Evolutionary conservation across 768 basidiomycete genomes (phyloP), one percentile per base, ranked within the genome.

Genomic region (Porphyrellus cyaneotinctus): DNA sequence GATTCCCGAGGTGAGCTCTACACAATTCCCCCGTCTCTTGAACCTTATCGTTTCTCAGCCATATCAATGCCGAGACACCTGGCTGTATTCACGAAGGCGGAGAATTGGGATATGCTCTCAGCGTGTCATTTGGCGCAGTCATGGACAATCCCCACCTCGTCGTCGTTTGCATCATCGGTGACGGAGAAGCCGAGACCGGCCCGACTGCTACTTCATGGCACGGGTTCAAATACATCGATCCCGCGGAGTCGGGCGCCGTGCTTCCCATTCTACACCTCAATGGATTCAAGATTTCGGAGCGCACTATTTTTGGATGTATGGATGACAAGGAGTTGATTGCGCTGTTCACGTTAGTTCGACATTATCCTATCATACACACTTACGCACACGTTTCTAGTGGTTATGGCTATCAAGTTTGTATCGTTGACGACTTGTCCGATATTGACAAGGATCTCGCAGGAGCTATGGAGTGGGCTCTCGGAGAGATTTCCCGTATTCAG

Each of bases 11-110:
- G 76, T 81, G 72, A 55, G 76, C 31, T 20, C 18, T 22, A 13
- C 18, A 7, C 36, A 6, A 2, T 22, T n/a, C 35, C 17, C 31
- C 28, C 28, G 9, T 18, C 1, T 7, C 15, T 14, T 15, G 14
- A 49, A 8, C 14, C 43, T 61, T 20, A 59, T 26, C 2, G 17
- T 23, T n/a, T 51, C 43, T 12, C 32, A 85, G 84, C 60, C 84
- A 86, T 52, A 81, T 87, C 58, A 88, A 91, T 53, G 87, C 91
- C 0, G 82, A 90, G 68, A 92, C 90, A 1, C 93, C 92, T 18
- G 93, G 93, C 6, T 78, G 82, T 4, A 95, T 97, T 56, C 93
- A 97, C 60, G 93, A 97, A 71, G 93, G 93, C 49, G 87, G 86
- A 26, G 93, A 95, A 67, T 79, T 95, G 14, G 92, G 93, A 9